phyloP scores from a whole-genome alignment of 2,329 filamentous ascomycete genomes.

The Tolypocladium inflatum region DNA sequence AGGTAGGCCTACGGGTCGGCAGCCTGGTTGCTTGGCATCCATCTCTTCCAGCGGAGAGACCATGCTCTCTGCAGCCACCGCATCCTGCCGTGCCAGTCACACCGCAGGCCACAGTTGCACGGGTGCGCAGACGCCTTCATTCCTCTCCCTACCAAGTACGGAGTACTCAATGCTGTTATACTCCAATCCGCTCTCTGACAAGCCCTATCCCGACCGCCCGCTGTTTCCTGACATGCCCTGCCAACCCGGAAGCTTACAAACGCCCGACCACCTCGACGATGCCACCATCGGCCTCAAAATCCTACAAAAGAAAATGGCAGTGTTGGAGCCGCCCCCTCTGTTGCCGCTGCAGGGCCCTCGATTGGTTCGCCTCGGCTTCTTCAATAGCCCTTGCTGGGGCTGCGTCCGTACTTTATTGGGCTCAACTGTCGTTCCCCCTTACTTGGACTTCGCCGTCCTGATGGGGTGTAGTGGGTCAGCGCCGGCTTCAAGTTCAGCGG shows the following conservation, averaged over 20 bases:
- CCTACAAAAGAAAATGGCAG: not conserved
- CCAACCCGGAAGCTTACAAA: not conserved
- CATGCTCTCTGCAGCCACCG: not conserved
- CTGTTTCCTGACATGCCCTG: not conserved
- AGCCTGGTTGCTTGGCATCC: not conserved
- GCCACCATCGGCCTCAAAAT: not conserved
- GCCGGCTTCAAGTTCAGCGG: slow-evolving; percentile 33
- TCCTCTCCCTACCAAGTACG: not conserved
- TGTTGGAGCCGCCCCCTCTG: not conserved
- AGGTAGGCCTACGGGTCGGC: not conserved
- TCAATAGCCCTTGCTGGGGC: slow-evolving; percentile 24
- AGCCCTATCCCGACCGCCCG: not conserved
- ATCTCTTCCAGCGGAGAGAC: not conserved
- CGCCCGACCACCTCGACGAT: not conserved
- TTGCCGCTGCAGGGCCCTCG: not conserved
- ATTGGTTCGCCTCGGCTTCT: not conserved
- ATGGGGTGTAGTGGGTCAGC: slow-evolving; percentile 35
- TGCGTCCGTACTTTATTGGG: slow-evolving; percentile 33
- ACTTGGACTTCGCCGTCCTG: slow-evolving; percentile 34
- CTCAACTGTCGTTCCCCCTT: slow-evolving; percentile 41
- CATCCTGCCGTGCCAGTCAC: not conserved
- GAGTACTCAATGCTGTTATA: too few relatives aligned
- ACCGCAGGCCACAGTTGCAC: not conserved
- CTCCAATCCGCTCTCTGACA: not conserved
- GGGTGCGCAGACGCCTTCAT: not conserved